Evolutionary conservation across 257 asterid species (phyloP).

Genomic region (Craterostigma plantagineum): DNA sequence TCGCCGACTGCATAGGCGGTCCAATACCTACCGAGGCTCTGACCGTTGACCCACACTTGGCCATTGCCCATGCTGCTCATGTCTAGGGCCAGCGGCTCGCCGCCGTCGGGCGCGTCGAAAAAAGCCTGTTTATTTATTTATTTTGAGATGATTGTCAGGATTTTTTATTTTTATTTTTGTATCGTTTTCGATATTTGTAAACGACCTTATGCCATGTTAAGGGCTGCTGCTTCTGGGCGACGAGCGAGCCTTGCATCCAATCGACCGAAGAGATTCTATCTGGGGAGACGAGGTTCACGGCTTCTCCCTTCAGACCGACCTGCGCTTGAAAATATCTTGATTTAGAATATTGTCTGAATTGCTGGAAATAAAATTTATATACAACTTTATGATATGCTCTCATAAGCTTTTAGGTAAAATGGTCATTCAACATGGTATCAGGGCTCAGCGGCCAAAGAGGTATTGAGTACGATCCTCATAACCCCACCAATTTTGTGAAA

Average conservation of each 20-base stretch:
- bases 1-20: slow-evolving; percentile 53
- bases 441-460: no score
- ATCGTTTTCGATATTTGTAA: not conserved
- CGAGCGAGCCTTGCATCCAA: slow-evolving; percentile 63
- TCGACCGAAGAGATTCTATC: slow-evolving; percentile 47
- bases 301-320: slow-evolving; percentile 94
- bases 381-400: no score
- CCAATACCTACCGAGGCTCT: slow-evolving; percentile 88
- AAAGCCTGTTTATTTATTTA: slow-evolving; percentile 36
- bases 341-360: no score
- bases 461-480: no score
- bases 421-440: no score
- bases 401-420: no score
- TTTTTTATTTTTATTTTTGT: not conserved
- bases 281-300: slow-evolving; percentile 63
- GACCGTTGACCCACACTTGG: slow-evolving; percentile 80
- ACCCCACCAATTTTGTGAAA: no score
- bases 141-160: not conserved
- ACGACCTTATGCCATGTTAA: slow-evolving; percentile 89
- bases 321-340: slow-evolving; percentile 9
- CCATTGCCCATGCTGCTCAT: slow-evolving; percentile 97
- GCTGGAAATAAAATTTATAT: no score
- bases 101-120: slow-evolving; percentile 70
- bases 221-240: slow-evolving; percentile 62
- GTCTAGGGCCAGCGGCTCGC: slow-evolving; percentile 83